phyloP scores from a whole-genome alignment of 352 stramenopile species.

The Pythium dissotocum region DNA sequence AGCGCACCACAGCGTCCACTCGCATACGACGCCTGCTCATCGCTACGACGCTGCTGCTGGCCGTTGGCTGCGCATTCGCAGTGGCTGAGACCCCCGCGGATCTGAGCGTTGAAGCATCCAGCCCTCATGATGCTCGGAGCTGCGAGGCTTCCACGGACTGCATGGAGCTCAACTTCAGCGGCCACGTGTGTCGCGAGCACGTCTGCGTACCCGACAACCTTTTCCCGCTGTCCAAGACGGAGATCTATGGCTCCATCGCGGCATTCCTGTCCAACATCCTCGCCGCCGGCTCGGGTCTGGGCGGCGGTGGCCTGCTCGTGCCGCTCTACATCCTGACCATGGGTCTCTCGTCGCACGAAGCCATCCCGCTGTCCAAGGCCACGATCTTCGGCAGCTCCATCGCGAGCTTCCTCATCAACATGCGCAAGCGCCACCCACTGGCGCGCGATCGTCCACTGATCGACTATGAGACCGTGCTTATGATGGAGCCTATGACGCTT shows the following conservation, averaged over 20 bases:
- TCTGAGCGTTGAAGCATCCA: constrained; percentile 7
- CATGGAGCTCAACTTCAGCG: constrained; percentile 35
- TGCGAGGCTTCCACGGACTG: constrained; percentile 60
- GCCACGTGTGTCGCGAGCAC: constrained; percentile 46
- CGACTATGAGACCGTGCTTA: constrained; percentile 82
- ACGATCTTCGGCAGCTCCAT: constrained; percentile 85
- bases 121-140: neutral
- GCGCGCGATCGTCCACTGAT: constrained; percentile 65
- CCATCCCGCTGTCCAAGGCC: constrained; percentile 79
- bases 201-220: constrained; percentile 54
- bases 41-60: constrained; percentile 13
- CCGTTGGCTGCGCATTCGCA: neutral
- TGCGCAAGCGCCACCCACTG: constrained; percentile 63
- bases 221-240: constrained; percentile 55
- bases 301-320: constrained; percentile 75
- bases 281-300: constrained; percentile 63
- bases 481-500: constrained; percentile 88
- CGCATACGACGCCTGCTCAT: neutral
- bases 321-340: constrained; percentile 81
- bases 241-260: constrained; percentile 63
- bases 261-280: constrained; percentile 66
- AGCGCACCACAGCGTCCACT: neutral
- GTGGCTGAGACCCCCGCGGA: neutral
- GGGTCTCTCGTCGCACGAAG: constrained; percentile 72
- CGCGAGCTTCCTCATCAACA: constrained; percentile 73